Percentiles rank a stretch among this genome's conserved stretches.
phyloP scores from a whole-genome alignment of 192 early-diverging fungal species.

The Powellomyces hirtus region DNA sequence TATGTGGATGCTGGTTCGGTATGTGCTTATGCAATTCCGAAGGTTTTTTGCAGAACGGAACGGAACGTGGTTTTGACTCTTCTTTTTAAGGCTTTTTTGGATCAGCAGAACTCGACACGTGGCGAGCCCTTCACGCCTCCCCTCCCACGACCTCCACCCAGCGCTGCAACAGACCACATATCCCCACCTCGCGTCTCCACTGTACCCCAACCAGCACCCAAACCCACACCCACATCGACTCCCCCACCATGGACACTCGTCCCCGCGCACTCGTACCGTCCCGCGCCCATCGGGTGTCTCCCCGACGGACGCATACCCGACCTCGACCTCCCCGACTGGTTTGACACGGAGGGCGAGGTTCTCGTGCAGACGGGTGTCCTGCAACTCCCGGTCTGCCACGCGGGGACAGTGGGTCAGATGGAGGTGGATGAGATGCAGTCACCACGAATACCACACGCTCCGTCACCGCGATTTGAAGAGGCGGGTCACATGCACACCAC shows the following conservation, averaged over 20 bases:
- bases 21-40: too few species aligned
- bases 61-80: too few species aligned
- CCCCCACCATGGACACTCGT: neutral
- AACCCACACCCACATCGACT: neutral
- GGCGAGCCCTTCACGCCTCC: neutral
- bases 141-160: neutral
- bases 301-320: slow-evolving; percentile 17
- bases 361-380: neutral
- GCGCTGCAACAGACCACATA: too few species aligned
- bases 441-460: too few species aligned
- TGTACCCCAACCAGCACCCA: neutral
- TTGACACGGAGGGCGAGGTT: slow-evolving; percentile 9
- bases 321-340: slow-evolving; percentile 22
- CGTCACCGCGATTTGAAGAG: too few species aligned
- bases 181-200: neutral
- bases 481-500: too few species aligned
- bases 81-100: too few species aligned
- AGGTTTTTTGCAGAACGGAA: too few species aligned
- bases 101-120: too few species aligned
- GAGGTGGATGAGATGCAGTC: too few species aligned
- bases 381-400: neutral
- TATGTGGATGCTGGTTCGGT: neutral
- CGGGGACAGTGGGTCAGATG: too few species aligned
- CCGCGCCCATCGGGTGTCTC: slow-evolving; percentile 31
- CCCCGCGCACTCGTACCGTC: slow-evolving; percentile 8